These are phyloP conservation scores for Boletus insuetus DNA, from an alignment of 768 basidiomycete species.

Conservation along the genomic window DNA sequence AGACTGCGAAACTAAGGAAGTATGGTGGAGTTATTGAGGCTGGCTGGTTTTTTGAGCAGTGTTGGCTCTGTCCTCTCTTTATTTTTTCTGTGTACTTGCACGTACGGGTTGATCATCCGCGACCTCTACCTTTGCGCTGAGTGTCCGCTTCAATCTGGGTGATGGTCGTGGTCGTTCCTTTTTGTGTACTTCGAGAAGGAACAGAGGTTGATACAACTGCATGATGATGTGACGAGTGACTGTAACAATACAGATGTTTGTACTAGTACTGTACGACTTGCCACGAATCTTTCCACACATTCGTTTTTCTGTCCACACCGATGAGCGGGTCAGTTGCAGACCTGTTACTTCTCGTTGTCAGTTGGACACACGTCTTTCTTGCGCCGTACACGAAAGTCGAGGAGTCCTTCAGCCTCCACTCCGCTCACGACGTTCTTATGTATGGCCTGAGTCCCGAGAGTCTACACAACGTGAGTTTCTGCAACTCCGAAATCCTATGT, in stretches of 20 bases:
- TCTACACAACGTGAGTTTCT: slow-evolving; percentile 48
- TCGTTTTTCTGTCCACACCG: background rate
- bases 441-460: slow-evolving; percentile 53
- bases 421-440: slow-evolving; percentile 80
- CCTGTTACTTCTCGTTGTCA: slow-evolving; percentile 44
- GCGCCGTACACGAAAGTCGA: slow-evolving; percentile 96
- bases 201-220: slow-evolving; percentile 60
- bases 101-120: slow-evolving; percentile 35
- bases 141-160: slow-evolving; percentile 37
- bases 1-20: background rate
- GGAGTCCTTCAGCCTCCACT: slow-evolving; percentile 95
- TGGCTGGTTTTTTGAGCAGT: slow-evolving; percentile 35
- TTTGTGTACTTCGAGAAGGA: slow-evolving; percentile 49
- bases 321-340: slow-evolving; percentile 42
- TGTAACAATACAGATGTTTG: too few species aligned
- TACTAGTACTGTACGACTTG: too few species aligned
- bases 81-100: slow-evolving; percentile 37
- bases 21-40: slow-evolving; percentile 3
- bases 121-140: slow-evolving; percentile 39
- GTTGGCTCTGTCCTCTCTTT: slow-evolving; percentile 50
- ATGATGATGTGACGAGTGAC: too few species aligned
- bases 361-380: slow-evolving; percentile 68
- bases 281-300: background rate
- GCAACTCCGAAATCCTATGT: background rate
- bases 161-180: slow-evolving; percentile 54